Base-by-base conservation (phyloP, 805 yeast genomes). In the Candida schatavii region DNA sequence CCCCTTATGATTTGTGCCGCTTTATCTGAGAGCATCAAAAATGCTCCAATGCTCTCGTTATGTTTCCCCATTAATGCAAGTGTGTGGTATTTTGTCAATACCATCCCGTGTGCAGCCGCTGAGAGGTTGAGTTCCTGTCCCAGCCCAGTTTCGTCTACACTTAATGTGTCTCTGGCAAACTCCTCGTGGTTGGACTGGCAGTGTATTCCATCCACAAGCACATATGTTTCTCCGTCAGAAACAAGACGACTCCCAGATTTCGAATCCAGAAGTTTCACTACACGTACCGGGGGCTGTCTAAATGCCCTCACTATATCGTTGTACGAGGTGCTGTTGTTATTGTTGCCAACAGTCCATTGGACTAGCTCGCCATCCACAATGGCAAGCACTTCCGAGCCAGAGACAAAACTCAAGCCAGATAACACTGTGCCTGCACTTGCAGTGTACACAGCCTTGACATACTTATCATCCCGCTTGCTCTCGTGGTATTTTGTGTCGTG, bases 391-490 rank as follows among this genome's bases (percentile, higher is more conserved):
- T 14, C 20, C 7, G 7, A 9, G 10, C 30, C 23, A n/a, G 26
- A 10, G 9, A 36, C 26, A 10, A 10, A 25, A 15, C 14, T 15
- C 29, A 22, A 22, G n/a, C 37, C 29, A 14, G 13, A 14, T 14
- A 35, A 35, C 6, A 19, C 10, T 35, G 38, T 3, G 6, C 38
- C 25, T 17, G 43, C 42, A 22, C 32, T 35, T 3, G 45, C 35
- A 20, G 55, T 57, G 44, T 52, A 65, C 0, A 61, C 56, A 18
- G 45, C 54, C 39, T 66, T 66, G 6, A 62, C 46, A 35, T 51
- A 54, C 42, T 62, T 66, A 39, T 68, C 73, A 37, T 68, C 73
- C 20, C 65, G 57, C 42, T 66, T 68, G 35, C 54, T 59, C 5
- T 51, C 57, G 14, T 54, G 55, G 2, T 51, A 46, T 11, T 32